phyloP scores from a whole-genome alignment of 208 protist genomes.

The Acanthamoeba lenticulata region DNA sequence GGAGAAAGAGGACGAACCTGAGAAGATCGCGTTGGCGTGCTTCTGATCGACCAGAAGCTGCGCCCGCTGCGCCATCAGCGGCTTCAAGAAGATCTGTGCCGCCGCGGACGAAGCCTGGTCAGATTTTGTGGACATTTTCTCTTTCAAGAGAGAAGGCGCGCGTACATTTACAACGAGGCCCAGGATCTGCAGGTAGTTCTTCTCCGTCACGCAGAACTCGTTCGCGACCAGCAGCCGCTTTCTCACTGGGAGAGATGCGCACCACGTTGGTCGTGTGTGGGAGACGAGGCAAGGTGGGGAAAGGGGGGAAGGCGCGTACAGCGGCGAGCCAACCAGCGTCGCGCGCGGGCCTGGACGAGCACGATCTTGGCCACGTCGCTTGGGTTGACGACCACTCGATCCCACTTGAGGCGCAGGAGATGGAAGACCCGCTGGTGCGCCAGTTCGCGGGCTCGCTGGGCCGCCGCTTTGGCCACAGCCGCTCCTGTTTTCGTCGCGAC shows the following conservation, averaged over 20 bases:
- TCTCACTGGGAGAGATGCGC: no score
- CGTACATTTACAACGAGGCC: not conserved
- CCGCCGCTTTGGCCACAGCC: no score
- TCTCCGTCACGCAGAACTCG: constrained; percentile 1
- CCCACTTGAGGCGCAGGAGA: not conserved
- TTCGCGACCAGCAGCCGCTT: not conserved
- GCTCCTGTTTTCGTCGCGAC: no score
- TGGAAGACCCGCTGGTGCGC: not conserved
- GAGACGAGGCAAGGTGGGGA: no score
- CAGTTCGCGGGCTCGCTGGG: not conserved
- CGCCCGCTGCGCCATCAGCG: not conserved
- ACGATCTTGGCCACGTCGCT: not conserved
- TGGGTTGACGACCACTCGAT: not conserved
- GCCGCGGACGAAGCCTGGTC: not conserved
- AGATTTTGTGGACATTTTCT: no score
- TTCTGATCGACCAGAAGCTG: not conserved
- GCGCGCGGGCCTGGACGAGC: not conserved
- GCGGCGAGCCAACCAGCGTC: not conserved
- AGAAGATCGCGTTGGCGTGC: not conserved
- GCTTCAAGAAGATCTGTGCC: not conserved
- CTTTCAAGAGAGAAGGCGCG: not conserved
- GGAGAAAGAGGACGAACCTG: not conserved
- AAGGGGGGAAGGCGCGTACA: no score
- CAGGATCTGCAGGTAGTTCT: constrained; percentile 24
- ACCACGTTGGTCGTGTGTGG: no score